phyloP scores from a whole-genome alignment of 2,329 filamentous ascomycete genomes.

The Sporothrix brunneoviolacea region DNA sequence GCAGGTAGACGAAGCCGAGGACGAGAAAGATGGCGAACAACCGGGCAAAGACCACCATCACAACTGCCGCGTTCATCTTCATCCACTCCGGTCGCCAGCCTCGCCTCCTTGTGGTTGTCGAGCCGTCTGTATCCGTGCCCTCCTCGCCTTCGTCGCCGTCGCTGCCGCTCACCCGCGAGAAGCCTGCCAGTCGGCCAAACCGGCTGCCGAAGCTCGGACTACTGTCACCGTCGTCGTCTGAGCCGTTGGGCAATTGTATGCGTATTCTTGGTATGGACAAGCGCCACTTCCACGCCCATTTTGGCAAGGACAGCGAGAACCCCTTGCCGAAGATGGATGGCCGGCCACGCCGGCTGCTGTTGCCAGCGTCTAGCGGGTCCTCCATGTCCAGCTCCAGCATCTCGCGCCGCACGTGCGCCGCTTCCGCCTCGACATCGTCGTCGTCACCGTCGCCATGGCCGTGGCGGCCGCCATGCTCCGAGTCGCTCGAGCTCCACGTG shows the following conservation, averaged over 20 bases:
- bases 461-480: slow-evolving; percentile 28
- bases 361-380: slow-evolving; percentile 45
- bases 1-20: slow-evolving; percentile 68
- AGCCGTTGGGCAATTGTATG: slow-evolving; percentile 33
- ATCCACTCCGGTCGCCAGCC: slow-evolving; percentile 20
- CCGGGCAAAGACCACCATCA: slow-evolving; percentile 61
- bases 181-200: slow-evolving; percentile 10
- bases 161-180: slow-evolving; percentile 8
- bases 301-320: slow-evolving; percentile 44
- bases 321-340: slow-evolving; percentile 48
- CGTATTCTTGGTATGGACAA: slow-evolving; percentile 38
- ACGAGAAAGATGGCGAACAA: slow-evolving; percentile 70
- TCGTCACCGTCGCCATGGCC: slow-evolving; percentile 27
- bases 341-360: slow-evolving; percentile 24
- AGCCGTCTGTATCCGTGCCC: neutral
- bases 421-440: slow-evolving; percentile 43
- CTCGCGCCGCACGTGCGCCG: slow-evolving; percentile 66
- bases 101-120: neutral
- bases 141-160: slow-evolving; percentile 14
- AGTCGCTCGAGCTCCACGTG: slow-evolving; percentile 41
- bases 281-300: slow-evolving; percentile 50
- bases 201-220: slow-evolving; percentile 14
- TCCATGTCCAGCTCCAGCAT: slow-evolving; percentile 86
- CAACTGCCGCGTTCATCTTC: slow-evolving; percentile 36
- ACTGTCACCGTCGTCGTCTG: slow-evolving; percentile 18